These are phyloP conservation scores for Backusella tuberculispora DNA, from an alignment of 192 early-diverging fungal species.

Conservation along the genomic window DNA sequence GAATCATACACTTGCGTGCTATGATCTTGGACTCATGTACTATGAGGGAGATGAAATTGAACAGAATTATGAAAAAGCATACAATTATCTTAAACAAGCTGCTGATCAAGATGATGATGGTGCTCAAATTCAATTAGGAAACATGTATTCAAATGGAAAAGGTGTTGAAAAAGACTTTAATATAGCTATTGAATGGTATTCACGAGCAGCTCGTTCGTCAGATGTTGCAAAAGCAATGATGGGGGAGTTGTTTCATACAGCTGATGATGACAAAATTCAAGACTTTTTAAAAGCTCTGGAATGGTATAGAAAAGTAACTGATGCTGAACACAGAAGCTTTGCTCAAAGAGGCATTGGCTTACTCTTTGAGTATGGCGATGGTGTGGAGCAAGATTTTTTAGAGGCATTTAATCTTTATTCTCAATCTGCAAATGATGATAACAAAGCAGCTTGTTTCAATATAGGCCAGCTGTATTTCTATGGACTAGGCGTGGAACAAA, in stretches of 20 bases:
- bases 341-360: neutral
- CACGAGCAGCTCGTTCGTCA: neutral
- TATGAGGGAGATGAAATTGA: neutral
- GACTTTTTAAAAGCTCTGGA: neutral
- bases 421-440: neutral
- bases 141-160: neutral
- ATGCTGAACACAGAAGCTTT: neutral
- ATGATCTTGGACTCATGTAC: neutral
- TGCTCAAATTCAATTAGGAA: neutral
- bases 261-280: neutral
- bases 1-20: neutral
- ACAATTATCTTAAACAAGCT: neutral
- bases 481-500: neutral
- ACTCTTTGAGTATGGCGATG: neutral
- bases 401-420: neutral
- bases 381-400: constrained; percentile 4
- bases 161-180: neutral
- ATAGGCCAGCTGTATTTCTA: neutral
- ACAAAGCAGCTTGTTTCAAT: neutral
- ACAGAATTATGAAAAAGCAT: neutral
- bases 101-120: neutral
- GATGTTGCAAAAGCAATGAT: neutral
- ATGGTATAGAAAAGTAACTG: neutral
- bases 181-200: neutral
- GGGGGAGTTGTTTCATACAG: neutral